phyloP scores from a whole-genome alignment of 129 eudicot species.

The Tagetes patula region DNA sequence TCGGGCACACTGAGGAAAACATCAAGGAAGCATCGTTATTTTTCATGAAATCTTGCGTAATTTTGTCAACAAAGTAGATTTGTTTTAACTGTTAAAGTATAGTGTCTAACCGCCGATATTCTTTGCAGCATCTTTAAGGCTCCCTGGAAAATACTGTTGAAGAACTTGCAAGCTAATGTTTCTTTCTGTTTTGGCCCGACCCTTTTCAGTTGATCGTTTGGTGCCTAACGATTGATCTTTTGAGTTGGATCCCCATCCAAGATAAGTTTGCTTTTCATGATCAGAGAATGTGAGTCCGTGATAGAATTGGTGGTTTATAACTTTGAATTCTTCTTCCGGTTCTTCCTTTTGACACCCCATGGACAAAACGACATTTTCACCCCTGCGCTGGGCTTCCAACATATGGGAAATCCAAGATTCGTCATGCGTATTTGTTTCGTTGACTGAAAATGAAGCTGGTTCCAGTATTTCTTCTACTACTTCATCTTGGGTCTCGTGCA shows the following conservation, averaged over 20 bases:
- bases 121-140: conserved; percentile 71
- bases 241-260: conserved; percentile 32
- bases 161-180: conserved; percentile 60
- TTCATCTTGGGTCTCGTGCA: conserved; percentile 36
- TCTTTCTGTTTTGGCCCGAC: conserved; percentile 46
- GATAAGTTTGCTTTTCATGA: conserved; percentile 29
- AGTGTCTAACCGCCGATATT: conserved; percentile 62
- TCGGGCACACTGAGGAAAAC: conserved; percentile 53
- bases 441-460: conserved; percentile 23
- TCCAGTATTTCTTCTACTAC: conserved; percentile 33
- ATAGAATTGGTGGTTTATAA: conserved; percentile 43
- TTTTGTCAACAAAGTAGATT: conserved; percentile 12
- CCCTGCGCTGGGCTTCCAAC: conserved; percentile 60
- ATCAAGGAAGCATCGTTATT: conserved; percentile 19
- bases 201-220: conserved; percentile 35
- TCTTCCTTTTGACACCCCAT: conserved; percentile 57
- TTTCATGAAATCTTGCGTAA: not conserved
- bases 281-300: conserved; percentile 29
- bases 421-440: conserved; percentile 27
- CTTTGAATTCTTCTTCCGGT: conserved; percentile 52
- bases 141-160: conserved; percentile 58
- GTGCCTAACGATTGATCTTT: conserved; percentile 21
- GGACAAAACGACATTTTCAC: conserved; percentile 54
- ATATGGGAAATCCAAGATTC: conserved; percentile 55
- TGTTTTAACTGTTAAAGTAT: conserved; percentile 10